Evolutionary conservation across 192 early-diverging fungal species (phyloP), one percentile per base, ranked within the genome.

Genomic region (Coemansia biformis): DNA sequence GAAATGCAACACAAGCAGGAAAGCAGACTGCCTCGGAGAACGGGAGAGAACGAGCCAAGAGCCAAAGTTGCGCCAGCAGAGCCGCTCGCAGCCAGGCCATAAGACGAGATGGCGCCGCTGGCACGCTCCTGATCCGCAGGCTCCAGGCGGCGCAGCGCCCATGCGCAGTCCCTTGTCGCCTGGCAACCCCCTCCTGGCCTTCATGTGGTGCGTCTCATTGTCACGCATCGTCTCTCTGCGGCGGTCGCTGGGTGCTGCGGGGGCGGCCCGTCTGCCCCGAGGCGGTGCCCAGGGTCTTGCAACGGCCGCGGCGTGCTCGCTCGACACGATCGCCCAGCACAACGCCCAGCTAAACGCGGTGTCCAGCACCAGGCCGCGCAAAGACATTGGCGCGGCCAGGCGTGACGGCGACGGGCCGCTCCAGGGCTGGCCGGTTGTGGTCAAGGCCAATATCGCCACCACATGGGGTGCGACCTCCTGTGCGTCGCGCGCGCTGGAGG

Each of bases 361-460:
- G 17, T 48, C 44, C 10, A 39, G 43, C 28, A 10, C 29, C 29
- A 7, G 24, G 38, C 4, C 32, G 19, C 7, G 13, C 19, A 12
- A 26, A 36, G 8, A 40, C 12, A 10, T 14, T 37, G n/a, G 36
- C 17, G 24, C 16, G 14, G 17, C 13, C 12, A 8, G 23, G 11
- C 11, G 19, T 6, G 37, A 55, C 19, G 57, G 28, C 12, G 31
- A 55, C 19, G 63, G 79, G 5, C 51, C 68, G n/a, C 48, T 92
- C 11, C 75, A 84, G 26, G 89, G 81, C 8, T 72, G 84, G 46
- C 62, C 82, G 0, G 62, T 92, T 8, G 87, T 78, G 11, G 63
- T 90, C 48, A 96, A 96, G 54, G 82, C 81, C 76, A 92, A 91
- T 46, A 80, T 96, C 49, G 83, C 83, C 38, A 86, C 83, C 0